These are phyloP conservation scores for Urtica urens DNA, from an alignment of 306 rosid species.

Conservation along the genomic window DNA sequence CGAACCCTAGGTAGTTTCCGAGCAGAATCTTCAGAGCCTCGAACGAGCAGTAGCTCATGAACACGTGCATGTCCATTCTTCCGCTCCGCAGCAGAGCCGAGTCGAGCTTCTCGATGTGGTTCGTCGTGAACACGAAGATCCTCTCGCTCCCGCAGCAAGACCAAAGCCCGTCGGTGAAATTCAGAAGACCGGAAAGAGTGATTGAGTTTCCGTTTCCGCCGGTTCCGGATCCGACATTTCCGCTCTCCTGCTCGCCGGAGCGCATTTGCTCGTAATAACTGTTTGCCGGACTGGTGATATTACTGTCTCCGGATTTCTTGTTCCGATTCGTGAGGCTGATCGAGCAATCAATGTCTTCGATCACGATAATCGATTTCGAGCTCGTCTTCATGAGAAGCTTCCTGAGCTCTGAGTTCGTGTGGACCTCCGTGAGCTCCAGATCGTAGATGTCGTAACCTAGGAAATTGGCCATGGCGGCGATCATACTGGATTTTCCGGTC, in stretches of 20 bases:
- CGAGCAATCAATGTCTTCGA: constrained; percentile 92
- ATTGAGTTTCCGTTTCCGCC: constrained; percentile 55
- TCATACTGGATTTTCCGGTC: constrained; percentile 89
- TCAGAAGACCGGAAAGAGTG: constrained; percentile 79
- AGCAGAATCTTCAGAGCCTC: constrained; percentile 61
- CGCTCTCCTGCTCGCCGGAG: constrained; percentile 24
- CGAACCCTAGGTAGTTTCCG: constrained; percentile 51
- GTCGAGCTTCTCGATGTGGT: constrained; percentile 95
- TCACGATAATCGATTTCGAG: constrained; percentile 78
- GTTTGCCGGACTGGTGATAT: not conserved
- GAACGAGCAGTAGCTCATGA: constrained; percentile 66
- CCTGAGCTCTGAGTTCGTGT: constrained; percentile 72
- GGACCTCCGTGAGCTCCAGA: constrained; percentile 82
- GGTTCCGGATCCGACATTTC: constrained; percentile 16
- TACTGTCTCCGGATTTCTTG: constrained; percentile 4
- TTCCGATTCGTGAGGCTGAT: constrained; percentile 48
- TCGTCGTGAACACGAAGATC: constrained; percentile 84
- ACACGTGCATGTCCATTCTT: constrained; percentile 92
- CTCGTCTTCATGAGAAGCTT: constrained; percentile 87
- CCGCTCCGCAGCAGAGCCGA: constrained; percentile 85
- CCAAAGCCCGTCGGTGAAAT: constrained; percentile 95
- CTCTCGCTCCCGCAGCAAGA: constrained; percentile 97
- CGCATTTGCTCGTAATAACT: constrained; percentile 22
- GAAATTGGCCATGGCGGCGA: constrained; percentile 89
- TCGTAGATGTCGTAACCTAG: constrained; percentile 89